Evolutionary conservation across 768 basidiomycete species (phyloP), one percentile per base, ranked within the genome.

Genomic region (Lyophyllum shimeji): DNA sequence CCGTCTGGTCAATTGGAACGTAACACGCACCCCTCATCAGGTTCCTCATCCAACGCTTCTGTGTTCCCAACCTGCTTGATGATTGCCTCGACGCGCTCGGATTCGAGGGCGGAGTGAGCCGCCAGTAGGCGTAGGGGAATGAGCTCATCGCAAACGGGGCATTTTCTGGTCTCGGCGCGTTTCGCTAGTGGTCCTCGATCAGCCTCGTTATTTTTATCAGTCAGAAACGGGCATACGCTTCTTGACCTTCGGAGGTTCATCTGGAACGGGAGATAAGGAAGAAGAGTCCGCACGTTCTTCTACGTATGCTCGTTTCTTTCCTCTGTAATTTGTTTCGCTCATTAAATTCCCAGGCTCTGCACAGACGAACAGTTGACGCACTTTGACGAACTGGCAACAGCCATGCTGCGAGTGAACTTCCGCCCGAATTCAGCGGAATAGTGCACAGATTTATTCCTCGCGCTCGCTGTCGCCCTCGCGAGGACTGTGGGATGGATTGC

Each of bases 101-200:
- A 72, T 68, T 93, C 90, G 24, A 92, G 76, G 40, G 76, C 77
- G 2, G 80, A 77, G 61, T 93, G 91, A 53, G 73, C 76, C 2
- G 75, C 76, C 15, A 93, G 75, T n/a, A 92, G 76, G 12, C 90
- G 84, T 21, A 90, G 65, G 13, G 90, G 90, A 40, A 93, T 87
- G 37, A 67, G 67, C 66, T 93, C 90, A 13, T 78, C 72, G 70
- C 90, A 93, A 37, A 87, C 82, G 1, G 90, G 91, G 64, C 90
- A 93, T 56, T 75, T 74, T 55, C 84, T 77, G 2, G 88, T 93
- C 65, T 91, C 89, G 17, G 86, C 89, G 43, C 86, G 82, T 67
- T 84, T 89, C 3, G 78, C 88, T 90, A 55, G 49, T 50, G 15
- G 49, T 21, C 17, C n/a, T n/a, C n/a, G n/a, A n/a, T 67, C 37